Base-by-base conservation (phyloP, 202 grass and related monocot species). In the Elaeis oleifera region DNA sequence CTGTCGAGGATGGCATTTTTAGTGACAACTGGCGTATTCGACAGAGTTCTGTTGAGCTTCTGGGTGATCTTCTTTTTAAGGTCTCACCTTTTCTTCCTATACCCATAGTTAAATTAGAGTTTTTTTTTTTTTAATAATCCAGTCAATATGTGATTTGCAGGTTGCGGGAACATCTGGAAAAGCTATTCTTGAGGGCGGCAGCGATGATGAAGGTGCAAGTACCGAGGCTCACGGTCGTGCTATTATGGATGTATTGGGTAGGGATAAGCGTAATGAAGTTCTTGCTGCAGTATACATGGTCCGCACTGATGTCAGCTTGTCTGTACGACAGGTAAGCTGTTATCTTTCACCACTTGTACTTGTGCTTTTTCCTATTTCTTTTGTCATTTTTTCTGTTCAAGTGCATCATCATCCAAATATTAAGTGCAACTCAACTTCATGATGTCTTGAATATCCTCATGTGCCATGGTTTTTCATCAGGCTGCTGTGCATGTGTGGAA, bases 271-370 rank as follows among this genome's bases (percentile, higher is more conserved):
- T 13, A 89, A 97, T 64, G 87, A 97, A 82, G 82, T 97, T 79
- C 87, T 97, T 85, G 87, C 92, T 81, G 92, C 92, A 67, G 59
- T 97, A 81, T 97, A 97, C 82, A 97, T 97, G 92, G 92, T 92
- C 64, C 88, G 92, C 51, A 88, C 81, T 79, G 92, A 97, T 86
- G 84, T 97, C 61, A 91, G 92, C 77, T 81, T 92, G 74, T 83
- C 82, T 1, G 92, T 97, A 32, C 87, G 88, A 20, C 92, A 92
- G 92, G 92, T 97, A 91, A 50, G 18, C 73, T 23, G 16, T 51
- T 56, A 53, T 62, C 26, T 51, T 25, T 60, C 64, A 53, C 16
- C 25, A 20, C 14, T 49, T 57, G 54, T 50, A 36, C 18, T 25
- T 66, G 16, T 24, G 24, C 21, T 54, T 17, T 5, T 22, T 28